Base-by-base conservation (phyloP, 306 rosid genomes). In the Begonia loranthoides region DNA sequence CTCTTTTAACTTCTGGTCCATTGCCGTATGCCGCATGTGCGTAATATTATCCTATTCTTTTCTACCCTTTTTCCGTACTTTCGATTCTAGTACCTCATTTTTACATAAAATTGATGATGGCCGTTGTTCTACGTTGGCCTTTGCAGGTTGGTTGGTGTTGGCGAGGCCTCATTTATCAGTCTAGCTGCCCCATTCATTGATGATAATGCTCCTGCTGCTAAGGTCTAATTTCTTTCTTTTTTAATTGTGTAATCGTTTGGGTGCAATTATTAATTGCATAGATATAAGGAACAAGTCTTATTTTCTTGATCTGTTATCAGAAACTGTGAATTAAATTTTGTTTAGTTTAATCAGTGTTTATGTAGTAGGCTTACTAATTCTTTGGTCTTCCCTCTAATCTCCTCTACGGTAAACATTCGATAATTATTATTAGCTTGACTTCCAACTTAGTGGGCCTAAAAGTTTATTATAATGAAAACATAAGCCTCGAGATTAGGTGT, bases 81-180 rank as follows among this genome's bases (percentile, higher is more conserved):
- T 79, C 16, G 40, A 17, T 51, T 40, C 51, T 24, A 36, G 61
- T 66, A 15, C 52, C 56, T 39, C 36, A 64, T 45, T 44, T 13
- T 58, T 51, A 63, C 13, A 22, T 50, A 38, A 34, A 24, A 4
- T 48, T 49, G 34, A 12, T 33, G 28, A 36, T 36, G 46, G 63
- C 47, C 17, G 16, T 48, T 24, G 24, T 33, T n/a, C 63, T 58
- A 19, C 48, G 9, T 58, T 58, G 39, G n/a, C 55, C 59, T 51
- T 59, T 59, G 22, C 75, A 90, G 97, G 97, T 75, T 90, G 41
- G 95, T 90, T 28, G 97, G 97, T 58, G 90, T 90, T 28, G 97
- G 97, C 21, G 97, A 90, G 77, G 97, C 97, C 58, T 90, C 97
- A 66, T 90, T 90, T 69, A 80, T 90, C 57, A 90, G 97, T 70